A percentile compares a stretch with the other conserved stretches of the same genome.
Conservation (phyloP, 164 flowering plant genomes). For the Pachysandra terminalis region DNA sequence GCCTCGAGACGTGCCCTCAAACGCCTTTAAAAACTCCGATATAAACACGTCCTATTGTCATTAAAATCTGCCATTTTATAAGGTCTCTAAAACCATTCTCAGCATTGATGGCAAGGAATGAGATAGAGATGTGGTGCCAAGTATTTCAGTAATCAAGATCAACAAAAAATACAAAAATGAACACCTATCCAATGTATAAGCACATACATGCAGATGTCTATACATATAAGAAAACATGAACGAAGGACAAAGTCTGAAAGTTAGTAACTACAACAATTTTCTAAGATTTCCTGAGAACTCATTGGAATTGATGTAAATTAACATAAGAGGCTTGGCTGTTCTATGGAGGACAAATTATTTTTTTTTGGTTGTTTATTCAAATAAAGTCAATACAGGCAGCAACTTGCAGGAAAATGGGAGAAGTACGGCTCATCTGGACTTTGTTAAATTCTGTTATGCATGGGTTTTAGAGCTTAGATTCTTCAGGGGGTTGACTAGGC, state of each 20-base stretch:
- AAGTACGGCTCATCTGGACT: slow-evolving; percentile 12
- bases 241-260: not conserved
- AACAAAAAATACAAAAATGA: slow-evolving; percentile 2
- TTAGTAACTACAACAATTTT: not conserved
- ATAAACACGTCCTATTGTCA: not conserved
- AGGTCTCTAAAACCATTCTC: not conserved
- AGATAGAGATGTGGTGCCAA: slow-evolving; percentile 21
- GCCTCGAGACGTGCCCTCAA: no score
- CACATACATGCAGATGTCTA: not conserved
- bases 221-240: not conserved
- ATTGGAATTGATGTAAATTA: slow-evolving; percentile 3
- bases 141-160: slow-evolving; percentile 20
- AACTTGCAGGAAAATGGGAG: slow-evolving; percentile 24
- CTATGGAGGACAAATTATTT: slow-evolving; percentile 2
- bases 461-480: slow-evolving; percentile 21
- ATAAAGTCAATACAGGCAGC: slow-evolving; percentile 25
- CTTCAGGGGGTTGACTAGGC: slow-evolving; percentile 13
- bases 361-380: not conserved
- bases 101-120: slow-evolving; percentile 2
- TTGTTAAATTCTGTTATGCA: slow-evolving; percentile 15
- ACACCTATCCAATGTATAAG: not conserved
- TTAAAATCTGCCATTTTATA: not conserved
- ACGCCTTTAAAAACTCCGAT: no score
- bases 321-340: slow-evolving; percentile 2
- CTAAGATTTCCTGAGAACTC: not conserved